Evolutionary conservation across 768 basidiomycete genomes (phyloP).

Genomic region (Lactarius tabidus): DNA sequence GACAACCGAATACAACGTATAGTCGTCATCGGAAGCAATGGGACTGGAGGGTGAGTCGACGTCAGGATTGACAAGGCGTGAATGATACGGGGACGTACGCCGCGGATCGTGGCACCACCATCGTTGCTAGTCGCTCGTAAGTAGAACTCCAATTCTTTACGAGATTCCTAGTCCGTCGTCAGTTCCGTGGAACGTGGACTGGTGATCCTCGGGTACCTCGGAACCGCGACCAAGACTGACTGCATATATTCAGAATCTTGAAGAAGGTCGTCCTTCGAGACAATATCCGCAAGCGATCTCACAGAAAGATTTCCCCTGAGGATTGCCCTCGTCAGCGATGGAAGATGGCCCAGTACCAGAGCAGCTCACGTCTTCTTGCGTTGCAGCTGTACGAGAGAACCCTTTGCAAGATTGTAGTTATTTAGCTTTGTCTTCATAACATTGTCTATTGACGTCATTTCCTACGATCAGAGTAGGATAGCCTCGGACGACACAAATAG

Average conservation of each 20-base stretch:
- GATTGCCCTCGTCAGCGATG: slow-evolving; percentile 12
- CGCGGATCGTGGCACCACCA: slow-evolving; percentile 93
- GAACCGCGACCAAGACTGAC: slow-evolving; percentile 88
- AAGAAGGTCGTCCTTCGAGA: slow-evolving; percentile 76
- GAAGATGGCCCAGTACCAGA: slow-evolving; percentile 19
- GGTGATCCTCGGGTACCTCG: slow-evolving; percentile 57
- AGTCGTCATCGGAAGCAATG: slow-evolving; percentile 86
- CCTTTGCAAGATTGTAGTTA: slow-evolving; percentile 92
- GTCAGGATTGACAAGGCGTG: slow-evolving; percentile 1
- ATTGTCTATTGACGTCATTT: slow-evolving; percentile 92
- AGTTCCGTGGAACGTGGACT: background rate
- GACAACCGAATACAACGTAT: slow-evolving; percentile 76
- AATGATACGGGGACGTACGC: slow-evolving; percentile 47
- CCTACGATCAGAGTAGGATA: slow-evolving; percentile 45
- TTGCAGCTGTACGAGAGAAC: slow-evolving; percentile 85
- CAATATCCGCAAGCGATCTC: slow-evolving; percentile 79
- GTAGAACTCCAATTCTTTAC: slow-evolving; percentile 85
- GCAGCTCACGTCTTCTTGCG: slow-evolving; percentile 83
- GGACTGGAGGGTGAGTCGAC: slow-evolving; percentile 40
- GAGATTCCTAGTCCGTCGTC: slow-evolving; percentile 48
- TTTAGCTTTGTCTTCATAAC: slow-evolving; percentile 89
- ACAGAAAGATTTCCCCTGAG: slow-evolving; percentile 91
- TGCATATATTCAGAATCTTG: slow-evolving; percentile 92
- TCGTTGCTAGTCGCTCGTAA: slow-evolving; percentile 82
- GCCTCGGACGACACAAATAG: slow-evolving; percentile 6